Evolutionary conservation across 306 rosid genomes (phyloP).

Genomic region (Acacia melanoxylon): DNA sequence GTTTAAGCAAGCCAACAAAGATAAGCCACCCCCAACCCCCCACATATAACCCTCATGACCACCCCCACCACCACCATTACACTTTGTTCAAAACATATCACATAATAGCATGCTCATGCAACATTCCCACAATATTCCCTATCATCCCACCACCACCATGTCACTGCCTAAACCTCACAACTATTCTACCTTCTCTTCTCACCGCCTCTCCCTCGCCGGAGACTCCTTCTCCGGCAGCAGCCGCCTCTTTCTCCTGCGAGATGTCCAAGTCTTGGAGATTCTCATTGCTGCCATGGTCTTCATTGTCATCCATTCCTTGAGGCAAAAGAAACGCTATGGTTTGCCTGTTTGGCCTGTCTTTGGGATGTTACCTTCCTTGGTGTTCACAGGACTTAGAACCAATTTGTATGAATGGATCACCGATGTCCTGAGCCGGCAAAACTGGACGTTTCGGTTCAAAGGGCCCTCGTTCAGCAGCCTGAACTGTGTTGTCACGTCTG

Average conservation of each 20-base stretch:
- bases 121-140: constrained; percentile 21
- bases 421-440: constrained; percentile 41
- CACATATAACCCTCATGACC: constrained; percentile 42
- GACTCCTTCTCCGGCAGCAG: neutral
- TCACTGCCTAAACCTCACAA: constrained; percentile 26
- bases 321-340: constrained; percentile 62
- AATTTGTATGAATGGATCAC: constrained; percentile 77
- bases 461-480: constrained; percentile 77
- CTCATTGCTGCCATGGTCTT: constrained; percentile 57
- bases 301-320: constrained; percentile 57
- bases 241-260: constrained; percentile 28
- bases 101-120: constrained; percentile 26
- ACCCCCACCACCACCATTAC: neutral
- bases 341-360: constrained; percentile 73
- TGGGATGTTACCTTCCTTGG: constrained; percentile 83
- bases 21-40: neutral
- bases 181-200: constrained; percentile 21
- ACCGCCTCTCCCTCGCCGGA: neutral
- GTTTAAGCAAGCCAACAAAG: constrained; percentile 65
- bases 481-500: constrained; percentile 65
- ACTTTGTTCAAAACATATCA: neutral
- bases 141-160: constrained; percentile 44
- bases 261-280: constrained; percentile 63
- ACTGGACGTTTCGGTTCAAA: constrained; percentile 65
- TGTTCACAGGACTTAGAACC: constrained; percentile 31